Base-by-base conservation (phyloP, 257 asterid species). In the Jacaranda copaia region DNA sequence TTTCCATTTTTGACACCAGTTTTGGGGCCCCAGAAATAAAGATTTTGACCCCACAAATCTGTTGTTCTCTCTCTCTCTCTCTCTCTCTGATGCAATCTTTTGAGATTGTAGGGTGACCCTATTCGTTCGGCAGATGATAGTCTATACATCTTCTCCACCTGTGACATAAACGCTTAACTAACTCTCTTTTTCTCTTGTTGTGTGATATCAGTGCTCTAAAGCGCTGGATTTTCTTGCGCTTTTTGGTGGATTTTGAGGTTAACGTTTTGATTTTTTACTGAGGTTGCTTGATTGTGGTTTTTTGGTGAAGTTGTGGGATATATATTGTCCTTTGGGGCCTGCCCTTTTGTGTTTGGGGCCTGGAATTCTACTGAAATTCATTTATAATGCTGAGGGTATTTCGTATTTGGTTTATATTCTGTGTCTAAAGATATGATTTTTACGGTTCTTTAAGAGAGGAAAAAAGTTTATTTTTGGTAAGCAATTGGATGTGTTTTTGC, bases 71-170 rank as follows among this genome's bases (percentile, higher is more conserved):
- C n/a, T 77, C 35, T 49, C 48, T 63, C 13, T 38, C n/a, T 18
- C 12, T 70, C 74, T 48, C 39, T 59, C 18, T 82, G 82, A 76
- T 75, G 75, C 74, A 85, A 84, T 82, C 82, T 74, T 78, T 70
- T 77, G 53, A 82, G 85, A 84, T 82, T 84, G 81, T 74, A 56
- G 69, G 85, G 84, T 61, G 63, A 77, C 79, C 84, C 87, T 81
- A 71, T 72, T 77, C 65, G 72, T 74, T 78, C 73, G 8, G 89
- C 81, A 62, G 82, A 76, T 81, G 49, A 70, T 55, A 73, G 71
- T 74, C 79, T 19, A 35, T 70, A 78, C 62, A 52, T 75, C 57
- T 76, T 74, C 75, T 72, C 75, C 67, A 59, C 48, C 70, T 68
- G 72, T 63, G 25, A 25, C 53, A 36, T 53, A 18, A 49, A n/a